These are phyloP conservation scores for Coniochaeta sp. DNA, from an alignment of 2,329 filamentous ascomycete species.

Conservation along the genomic window DNA sequence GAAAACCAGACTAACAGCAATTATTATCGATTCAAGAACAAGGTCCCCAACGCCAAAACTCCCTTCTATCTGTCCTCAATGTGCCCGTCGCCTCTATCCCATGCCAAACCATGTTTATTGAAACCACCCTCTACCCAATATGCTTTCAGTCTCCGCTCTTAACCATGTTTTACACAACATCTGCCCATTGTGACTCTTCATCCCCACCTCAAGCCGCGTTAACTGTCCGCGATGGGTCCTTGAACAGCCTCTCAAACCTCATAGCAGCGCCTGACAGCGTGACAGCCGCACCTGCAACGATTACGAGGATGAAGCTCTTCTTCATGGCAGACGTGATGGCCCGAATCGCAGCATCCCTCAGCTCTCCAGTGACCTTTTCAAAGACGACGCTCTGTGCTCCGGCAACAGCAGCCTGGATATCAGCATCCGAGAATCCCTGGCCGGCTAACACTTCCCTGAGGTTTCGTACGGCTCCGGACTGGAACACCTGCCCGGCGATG, in stretches of 20 bases:
- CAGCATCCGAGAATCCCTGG: slow-evolving; percentile 14
- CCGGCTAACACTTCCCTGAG: slow-evolving; percentile 16
- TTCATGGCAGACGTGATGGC: slow-evolving; percentile 25
- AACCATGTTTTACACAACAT: neutral
- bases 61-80: too few relatives aligned
- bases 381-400: slow-evolving; percentile 25
- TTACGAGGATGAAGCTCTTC: slow-evolving; percentile 21
- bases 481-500: slow-evolving; percentile 19
- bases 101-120: too few relatives aligned
- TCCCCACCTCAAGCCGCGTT: neutral
- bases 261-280: slow-evolving; percentile 14
- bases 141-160: neutral
- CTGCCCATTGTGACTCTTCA: neutral
- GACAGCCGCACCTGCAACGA: slow-evolving; percentile 20
- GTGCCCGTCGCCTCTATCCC: too few relatives aligned
- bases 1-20: too few relatives aligned
- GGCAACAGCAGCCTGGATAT: slow-evolving; percentile 23
- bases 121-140: too few relatives aligned
- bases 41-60: too few relatives aligned
- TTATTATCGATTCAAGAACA: too few relatives aligned
- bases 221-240: neutral
- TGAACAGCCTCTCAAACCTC: slow-evolving; percentile 21
- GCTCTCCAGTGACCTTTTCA: slow-evolving; percentile 13
- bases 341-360: slow-evolving; percentile 17
- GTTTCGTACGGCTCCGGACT: slow-evolving; percentile 21